These are phyloP conservation scores for Quercus agrifolia DNA, from an alignment of 306 rosid genomes.

Conservation along the genomic window DNA sequence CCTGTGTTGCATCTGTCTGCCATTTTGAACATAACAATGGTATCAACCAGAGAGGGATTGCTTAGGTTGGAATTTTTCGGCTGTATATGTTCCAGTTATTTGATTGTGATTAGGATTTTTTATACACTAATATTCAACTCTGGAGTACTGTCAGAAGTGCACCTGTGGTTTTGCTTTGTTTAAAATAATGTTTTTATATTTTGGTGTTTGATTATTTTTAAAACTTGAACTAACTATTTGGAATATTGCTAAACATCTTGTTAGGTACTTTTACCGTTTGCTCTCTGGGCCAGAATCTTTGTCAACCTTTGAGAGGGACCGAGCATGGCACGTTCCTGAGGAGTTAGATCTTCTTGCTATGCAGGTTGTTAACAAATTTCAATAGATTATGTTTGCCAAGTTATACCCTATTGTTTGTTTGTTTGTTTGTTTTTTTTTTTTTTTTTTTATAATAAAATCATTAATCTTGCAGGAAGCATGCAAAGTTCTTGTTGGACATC, in stretches of 20 bases:
- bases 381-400: conserved; percentile 4
- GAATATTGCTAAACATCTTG: background rate
- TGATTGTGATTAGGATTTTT: background rate
- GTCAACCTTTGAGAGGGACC: conserved; percentile 79
- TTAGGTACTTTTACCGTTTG: conserved; percentile 83
- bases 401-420: background rate
- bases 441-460: background rate
- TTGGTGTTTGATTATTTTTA: conserved; percentile 5
- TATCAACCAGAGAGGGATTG: background rate
- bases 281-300: conserved; percentile 77
- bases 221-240: conserved; percentile 2
- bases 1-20: background rate
- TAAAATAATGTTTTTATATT: background rate
- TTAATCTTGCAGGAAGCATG: conserved; percentile 72
- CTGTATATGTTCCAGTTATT: background rate
- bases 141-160: background rate
- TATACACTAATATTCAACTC: background rate
- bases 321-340: conserved; percentile 87
- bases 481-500: conserved; percentile 77
- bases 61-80: background rate
- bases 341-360: conserved; percentile 72
- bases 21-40: background rate
- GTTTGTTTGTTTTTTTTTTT: too few relatives aligned
- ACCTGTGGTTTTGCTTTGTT: background rate
- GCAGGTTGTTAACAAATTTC: conserved; percentile 53